These are phyloP conservation scores for Mesostigma viride DNA, from an alignment of 139 green algal genomes.

Conservation along the genomic window DNA sequence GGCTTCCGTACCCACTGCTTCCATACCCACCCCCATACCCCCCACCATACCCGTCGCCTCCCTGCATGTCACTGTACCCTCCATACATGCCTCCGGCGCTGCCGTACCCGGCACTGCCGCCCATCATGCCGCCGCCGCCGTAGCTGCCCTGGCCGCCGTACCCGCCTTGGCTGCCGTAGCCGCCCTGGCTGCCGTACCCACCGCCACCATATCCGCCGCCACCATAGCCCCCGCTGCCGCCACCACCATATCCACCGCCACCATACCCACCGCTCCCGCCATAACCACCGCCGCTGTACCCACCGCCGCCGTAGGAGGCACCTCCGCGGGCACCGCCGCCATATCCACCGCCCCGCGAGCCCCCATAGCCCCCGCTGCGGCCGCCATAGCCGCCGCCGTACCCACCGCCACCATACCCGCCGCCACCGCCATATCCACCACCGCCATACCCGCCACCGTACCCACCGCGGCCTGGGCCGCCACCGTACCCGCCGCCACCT, in stretches of 20 bases:
- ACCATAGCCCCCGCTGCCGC: constrained; percentile 16
- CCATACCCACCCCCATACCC: neutral
- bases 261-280: neutral
- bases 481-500: constrained; percentile 18
- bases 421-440: constrained; percentile 8
- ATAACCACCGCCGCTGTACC: constrained; percentile 12
- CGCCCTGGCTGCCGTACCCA: neutral
- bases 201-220: constrained; percentile 16
- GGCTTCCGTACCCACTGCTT: too few relatives aligned
- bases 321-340: constrained; percentile 11
- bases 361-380: constrained; percentile 15
- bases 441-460: constrained; percentile 9
- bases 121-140: constrained; percentile 18
- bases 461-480: constrained; percentile 3
- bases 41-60: neutral
- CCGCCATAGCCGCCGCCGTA: constrained; percentile 10
- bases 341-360: neutral
- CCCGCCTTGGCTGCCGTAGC: neutral
- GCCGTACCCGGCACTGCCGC: constrained; percentile 9
- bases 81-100: neutral
- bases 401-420: constrained; percentile 14
- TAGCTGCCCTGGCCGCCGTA: constrained; percentile 8
- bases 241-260: constrained; percentile 7
- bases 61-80: neutral
- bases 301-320: constrained; percentile 8